Conservation (phyloP, 2,329 filamentous ascomycete genomes). For the Plectosphaerella plurivora region DNA sequence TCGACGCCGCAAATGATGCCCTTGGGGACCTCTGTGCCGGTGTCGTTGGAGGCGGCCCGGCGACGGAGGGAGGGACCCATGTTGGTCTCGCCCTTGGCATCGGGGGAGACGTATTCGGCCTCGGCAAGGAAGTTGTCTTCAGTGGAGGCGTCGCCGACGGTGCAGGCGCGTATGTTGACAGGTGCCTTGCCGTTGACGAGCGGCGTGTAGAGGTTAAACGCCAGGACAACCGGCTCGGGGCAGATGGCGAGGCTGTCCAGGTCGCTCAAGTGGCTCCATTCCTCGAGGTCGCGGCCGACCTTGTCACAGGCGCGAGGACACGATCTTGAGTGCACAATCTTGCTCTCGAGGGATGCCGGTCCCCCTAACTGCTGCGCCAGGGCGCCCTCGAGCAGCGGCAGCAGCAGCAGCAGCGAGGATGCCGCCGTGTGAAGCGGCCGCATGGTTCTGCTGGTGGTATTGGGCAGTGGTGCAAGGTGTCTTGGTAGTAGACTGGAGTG, state of each 20-base stretch:
- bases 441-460: not conserved
- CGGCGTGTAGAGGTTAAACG: conserved; percentile 5
- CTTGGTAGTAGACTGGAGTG: not conserved
- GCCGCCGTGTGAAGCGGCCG: not conserved
- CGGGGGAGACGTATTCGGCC: conserved; percentile 1
- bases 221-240: conserved; percentile 3
- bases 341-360: not conserved
- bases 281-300: not conserved
- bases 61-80: not conserved
- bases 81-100: conserved; percentile 3
- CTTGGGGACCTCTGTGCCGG: not conserved
- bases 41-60: not conserved
- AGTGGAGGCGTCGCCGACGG: conserved; percentile 3
- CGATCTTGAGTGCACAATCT: not conserved
- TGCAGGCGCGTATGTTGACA: conserved; percentile 6
- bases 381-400: not conserved
- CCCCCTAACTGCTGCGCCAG: not conserved
- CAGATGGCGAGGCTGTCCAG: conserved; percentile 2
- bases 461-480: not conserved
- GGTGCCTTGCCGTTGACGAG: not conserved
- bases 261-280: not conserved
- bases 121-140: conserved; percentile 4
- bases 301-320: conserved; percentile 1
- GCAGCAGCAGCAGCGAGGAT: not conserved
- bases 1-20: not conserved